These are phyloP conservation scores for Psilocybe subaeruginosa DNA, from an alignment of 768 basidiomycete species.

Conservation along the genomic window DNA sequence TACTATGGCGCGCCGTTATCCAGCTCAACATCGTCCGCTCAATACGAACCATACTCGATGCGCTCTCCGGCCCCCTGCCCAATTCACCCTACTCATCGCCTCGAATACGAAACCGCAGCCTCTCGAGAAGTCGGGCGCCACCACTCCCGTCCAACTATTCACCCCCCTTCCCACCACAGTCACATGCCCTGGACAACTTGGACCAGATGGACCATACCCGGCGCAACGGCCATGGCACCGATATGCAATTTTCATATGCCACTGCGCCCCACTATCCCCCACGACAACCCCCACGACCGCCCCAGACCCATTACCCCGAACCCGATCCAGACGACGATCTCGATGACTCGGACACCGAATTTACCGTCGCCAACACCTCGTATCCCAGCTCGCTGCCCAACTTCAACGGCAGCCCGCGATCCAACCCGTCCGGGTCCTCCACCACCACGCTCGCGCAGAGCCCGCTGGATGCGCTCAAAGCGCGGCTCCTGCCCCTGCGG, in stretches of 20 bases:
- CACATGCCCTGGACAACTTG: constrained; percentile 17
- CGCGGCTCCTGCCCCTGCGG: constrained; percentile 66
- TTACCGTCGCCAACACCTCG: constrained; percentile 21
- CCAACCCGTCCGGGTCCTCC: constrained; percentile 23
- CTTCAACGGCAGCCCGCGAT: constrained; percentile 22
- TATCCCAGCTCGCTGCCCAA: constrained; percentile 16
- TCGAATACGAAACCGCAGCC: constrained; percentile 34
- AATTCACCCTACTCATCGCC: constrained; percentile 41
- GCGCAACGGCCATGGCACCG: constrained; percentile 22
- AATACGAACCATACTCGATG: constrained; percentile 72
- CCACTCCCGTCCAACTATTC: constrained; percentile 16
- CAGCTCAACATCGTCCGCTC: constrained; percentile 84
- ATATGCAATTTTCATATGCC: constrained; percentile 28
- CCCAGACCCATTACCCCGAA: constrained; percentile 19
- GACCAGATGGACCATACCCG: constrained; percentile 14
- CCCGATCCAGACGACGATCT: constrained; percentile 25
- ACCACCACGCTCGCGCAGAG: constrained; percentile 26
- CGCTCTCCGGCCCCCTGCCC: constrained; percentile 39
- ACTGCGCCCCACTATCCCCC: constrained; percentile 25
- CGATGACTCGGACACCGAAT: constrained; percentile 25
- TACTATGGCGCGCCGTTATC: constrained; percentile 83
- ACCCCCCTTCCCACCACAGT: constrained; percentile 25
- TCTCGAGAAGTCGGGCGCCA: constrained; percentile 29
- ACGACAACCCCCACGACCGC: constrained; percentile 23
- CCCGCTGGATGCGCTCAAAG: constrained; percentile 57